These are phyloP conservation scores for Aspergillus neotritici DNA, from an alignment of 2,329 filamentous ascomycete species.

Conservation along the genomic window DNA sequence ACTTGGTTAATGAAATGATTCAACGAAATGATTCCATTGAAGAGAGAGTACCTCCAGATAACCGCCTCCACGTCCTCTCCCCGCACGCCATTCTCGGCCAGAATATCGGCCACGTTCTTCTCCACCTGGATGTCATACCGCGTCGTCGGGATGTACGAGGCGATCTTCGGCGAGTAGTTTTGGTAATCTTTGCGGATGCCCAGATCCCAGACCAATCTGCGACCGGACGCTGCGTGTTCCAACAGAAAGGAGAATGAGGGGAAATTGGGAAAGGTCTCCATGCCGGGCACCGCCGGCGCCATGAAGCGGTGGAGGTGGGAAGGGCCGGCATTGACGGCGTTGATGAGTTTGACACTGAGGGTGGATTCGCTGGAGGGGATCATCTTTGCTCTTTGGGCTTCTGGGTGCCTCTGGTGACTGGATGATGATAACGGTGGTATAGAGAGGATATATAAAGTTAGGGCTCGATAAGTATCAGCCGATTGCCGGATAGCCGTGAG, in stretches of 20 bases:
- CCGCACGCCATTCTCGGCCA: slow-evolving; percentile 14
- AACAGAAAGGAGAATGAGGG: slow-evolving; percentile 8
- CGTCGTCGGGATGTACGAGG: slow-evolving; percentile 13
- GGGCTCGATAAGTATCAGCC: too few species aligned
- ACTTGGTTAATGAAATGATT: background rate
- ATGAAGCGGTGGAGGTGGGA: slow-evolving; percentile 37
- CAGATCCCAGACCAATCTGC: slow-evolving; percentile 26
- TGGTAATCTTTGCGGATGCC: slow-evolving; percentile 28
- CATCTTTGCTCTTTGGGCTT: background rate
- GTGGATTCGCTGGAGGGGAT: background rate
- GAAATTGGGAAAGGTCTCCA: slow-evolving; percentile 19
- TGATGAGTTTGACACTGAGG: slow-evolving; percentile 26
- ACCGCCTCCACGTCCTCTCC: slow-evolving; percentile 20
- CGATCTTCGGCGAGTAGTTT: slow-evolving; percentile 20
- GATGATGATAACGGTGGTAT: too few species aligned
- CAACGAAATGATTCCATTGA: too few species aligned
- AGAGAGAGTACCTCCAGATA: slow-evolving; percentile 15
- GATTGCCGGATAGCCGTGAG: too few species aligned
- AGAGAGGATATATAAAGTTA: too few species aligned
- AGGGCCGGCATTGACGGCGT: slow-evolving; percentile 38
- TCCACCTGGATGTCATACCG: slow-evolving; percentile 16
- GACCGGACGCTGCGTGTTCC: slow-evolving; percentile 7
- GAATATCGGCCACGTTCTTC: slow-evolving; percentile 22
- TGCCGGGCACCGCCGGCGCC: slow-evolving; percentile 32
- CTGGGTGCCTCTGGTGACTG: too few species aligned